Evolutionary conservation across 2,329 filamentous ascomycete species (phyloP).

Genomic region (Aspergillus sp.): DNA sequence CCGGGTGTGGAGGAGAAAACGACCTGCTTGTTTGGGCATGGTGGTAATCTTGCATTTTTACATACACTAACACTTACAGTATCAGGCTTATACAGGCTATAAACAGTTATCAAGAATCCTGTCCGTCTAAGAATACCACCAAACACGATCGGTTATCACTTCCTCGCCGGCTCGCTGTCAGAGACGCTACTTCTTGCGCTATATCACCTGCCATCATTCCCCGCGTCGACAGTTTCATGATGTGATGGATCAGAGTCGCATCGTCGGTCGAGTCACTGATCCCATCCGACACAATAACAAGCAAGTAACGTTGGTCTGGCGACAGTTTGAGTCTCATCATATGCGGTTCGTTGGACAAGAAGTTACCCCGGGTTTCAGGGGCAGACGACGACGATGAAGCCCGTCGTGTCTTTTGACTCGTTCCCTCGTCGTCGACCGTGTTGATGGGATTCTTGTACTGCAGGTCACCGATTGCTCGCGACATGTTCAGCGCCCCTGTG

Average conservation of each 20-base stretch:
- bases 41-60: neutral
- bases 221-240: constrained; percentile 23
- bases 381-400: constrained; percentile 13
- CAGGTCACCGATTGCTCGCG: constrained; percentile 31
- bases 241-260: constrained; percentile 21
- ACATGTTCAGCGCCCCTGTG: constrained; percentile 30
- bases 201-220: constrained; percentile 25
- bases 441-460: constrained; percentile 35
- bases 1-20: too few relatives aligned
- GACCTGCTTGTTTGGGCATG: too few relatives aligned
- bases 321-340: constrained; percentile 18
- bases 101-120: constrained; percentile 9
- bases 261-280: constrained; percentile 26
- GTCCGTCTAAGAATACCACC: constrained; percentile 26
- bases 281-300: constrained; percentile 28
- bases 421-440: constrained; percentile 9
- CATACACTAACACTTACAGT: neutral
- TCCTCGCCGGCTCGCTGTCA: constrained; percentile 9
- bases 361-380: constrained; percentile 20
- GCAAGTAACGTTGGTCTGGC: constrained; percentile 20
- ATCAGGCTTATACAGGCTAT: neutral
- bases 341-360: constrained; percentile 29
- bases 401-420: constrained; percentile 9
- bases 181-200: constrained; percentile 20
- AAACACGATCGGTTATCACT: constrained; percentile 32